Evolutionary conservation across 2,329 filamentous ascomycete species (phyloP).

Genomic region (Colletotrichum paranaense): DNA sequence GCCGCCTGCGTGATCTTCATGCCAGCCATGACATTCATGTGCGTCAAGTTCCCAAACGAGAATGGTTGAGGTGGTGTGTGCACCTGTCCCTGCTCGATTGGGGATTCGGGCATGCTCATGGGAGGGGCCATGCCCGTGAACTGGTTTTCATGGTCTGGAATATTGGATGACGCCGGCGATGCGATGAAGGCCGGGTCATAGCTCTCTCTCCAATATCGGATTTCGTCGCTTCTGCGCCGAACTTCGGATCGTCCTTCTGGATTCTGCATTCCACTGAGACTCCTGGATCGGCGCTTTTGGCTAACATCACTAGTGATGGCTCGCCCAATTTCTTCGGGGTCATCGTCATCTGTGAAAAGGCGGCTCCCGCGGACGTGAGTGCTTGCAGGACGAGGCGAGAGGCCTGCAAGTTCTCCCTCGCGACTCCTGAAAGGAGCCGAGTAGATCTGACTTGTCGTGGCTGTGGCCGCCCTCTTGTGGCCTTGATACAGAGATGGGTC

Average conservation of each 20-base stretch:
- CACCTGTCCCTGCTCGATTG: slow-evolving; percentile 46
- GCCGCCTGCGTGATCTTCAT: slow-evolving; percentile 70
- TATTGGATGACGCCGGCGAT: slow-evolving; percentile 63
- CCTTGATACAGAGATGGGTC: slow-evolving; percentile 51
- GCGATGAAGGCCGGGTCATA: slow-evolving; percentile 60
- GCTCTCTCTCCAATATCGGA: slow-evolving; percentile 72
- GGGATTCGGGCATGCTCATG: slow-evolving; percentile 47
- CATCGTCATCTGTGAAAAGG: slow-evolving; percentile 49
- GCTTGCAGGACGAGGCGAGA: slow-evolving; percentile 72
- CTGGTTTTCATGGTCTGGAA: slow-evolving; percentile 50
- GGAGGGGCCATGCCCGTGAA: slow-evolving; percentile 41
- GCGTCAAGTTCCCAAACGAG: slow-evolving; percentile 61
- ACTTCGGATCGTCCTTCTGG: slow-evolving; percentile 17
- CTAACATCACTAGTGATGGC: slow-evolving; percentile 68
- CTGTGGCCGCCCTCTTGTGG: slow-evolving; percentile 54
- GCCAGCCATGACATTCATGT: slow-evolving; percentile 58
- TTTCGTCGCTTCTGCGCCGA: slow-evolving; percentile 71
- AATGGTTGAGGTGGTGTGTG: slow-evolving; percentile 61
- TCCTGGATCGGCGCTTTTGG: slow-evolving; percentile 67
- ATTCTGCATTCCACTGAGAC: slow-evolving; percentile 55
- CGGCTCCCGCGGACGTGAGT: slow-evolving; percentile 63
- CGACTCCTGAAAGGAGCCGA: slow-evolving; percentile 48
- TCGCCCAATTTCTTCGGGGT: slow-evolving; percentile 68
- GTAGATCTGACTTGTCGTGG: slow-evolving; percentile 51
- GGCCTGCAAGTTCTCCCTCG: slow-evolving; percentile 60